phyloP scores from a whole-genome alignment of 495 filamentous ascomycete genomes.

The Penicillium steckii region DNA sequence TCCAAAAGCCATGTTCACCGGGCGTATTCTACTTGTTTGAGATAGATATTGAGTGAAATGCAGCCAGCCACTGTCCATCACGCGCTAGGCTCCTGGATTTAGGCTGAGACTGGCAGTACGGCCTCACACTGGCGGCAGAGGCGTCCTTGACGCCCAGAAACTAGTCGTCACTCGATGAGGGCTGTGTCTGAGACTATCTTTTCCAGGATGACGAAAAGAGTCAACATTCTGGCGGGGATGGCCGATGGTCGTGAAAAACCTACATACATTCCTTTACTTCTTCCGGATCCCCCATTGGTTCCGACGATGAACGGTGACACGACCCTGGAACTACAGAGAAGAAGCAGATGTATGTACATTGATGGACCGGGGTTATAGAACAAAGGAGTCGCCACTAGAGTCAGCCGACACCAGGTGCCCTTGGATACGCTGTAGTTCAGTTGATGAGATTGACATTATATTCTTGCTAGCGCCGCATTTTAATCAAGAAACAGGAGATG shows the following conservation, averaged over 20 bases:
- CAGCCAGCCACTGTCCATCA: conserved; percentile 26
- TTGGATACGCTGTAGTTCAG: conserved; percentile 17
- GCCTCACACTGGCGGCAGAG: conserved; percentile 12
- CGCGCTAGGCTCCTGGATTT: conserved; percentile 24
- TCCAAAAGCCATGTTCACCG: background rate
- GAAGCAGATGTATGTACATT: too few relatives aligned
- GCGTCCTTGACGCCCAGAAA: conserved; percentile 5
- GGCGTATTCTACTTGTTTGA: conserved; percentile 14
- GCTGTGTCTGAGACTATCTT: conserved; percentile 15
- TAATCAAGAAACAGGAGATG: conserved; percentile 1
- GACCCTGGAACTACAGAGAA: background rate
- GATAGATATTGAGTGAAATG: conserved; percentile 10
- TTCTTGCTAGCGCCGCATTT: background rate
- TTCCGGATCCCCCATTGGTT: background rate
- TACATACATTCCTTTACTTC: background rate
- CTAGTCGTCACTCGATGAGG: conserved; percentile 1
- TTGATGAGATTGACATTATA: conserved; percentile 20
- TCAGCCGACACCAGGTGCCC: conserved; percentile 23
- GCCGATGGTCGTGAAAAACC: background rate
- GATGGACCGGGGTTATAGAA: background rate
- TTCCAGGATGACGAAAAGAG: background rate
- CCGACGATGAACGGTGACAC: conserved; percentile 2
- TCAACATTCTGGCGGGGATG: background rate
- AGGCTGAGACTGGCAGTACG: conserved; percentile 15
- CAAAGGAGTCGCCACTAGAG: conserved; percentile 3